phyloP scores from a whole-genome alignment of 2,329 filamentous ascomycete genomes.

The Venturia asperata region DNA sequence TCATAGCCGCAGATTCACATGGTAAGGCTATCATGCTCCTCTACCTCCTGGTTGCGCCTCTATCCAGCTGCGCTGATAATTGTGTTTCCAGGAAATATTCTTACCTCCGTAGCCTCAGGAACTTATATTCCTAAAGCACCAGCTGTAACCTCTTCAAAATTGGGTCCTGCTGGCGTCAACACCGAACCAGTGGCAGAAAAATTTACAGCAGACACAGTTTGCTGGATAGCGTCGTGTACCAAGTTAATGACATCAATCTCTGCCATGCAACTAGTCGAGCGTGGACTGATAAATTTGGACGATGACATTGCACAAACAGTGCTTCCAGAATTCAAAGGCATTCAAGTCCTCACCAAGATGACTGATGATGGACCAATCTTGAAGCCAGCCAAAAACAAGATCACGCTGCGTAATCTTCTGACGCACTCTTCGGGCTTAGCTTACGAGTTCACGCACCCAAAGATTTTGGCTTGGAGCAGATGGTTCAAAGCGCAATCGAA shows the following conservation, averaged over 20 bases:
- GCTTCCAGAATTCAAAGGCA: constrained; percentile 17
- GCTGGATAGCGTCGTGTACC: constrained; percentile 19
- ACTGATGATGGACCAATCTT: constrained; percentile 13
- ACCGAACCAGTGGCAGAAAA: background rate
- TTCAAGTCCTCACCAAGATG: constrained; percentile 16
- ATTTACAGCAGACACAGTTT: constrained; percentile 15
- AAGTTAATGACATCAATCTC: constrained; percentile 16
- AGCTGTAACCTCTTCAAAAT: background rate
- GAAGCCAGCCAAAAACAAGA: constrained; percentile 17
- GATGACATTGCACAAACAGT: constrained; percentile 6
- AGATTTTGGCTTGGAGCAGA: constrained; percentile 37
- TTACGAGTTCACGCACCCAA: constrained; percentile 39
- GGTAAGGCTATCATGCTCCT: background rate
- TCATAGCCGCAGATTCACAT: constrained; percentile 12
- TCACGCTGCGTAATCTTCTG: constrained; percentile 31
- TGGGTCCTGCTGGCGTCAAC: background rate
- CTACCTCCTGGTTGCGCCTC: background rate
- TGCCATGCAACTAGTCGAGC: constrained; percentile 20
- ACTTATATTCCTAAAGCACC: constrained; percentile 10
- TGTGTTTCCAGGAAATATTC: background rate
- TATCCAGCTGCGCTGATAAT: background rate
- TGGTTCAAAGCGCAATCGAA: constrained; percentile 22
- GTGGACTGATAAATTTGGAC: constrained; percentile 15
- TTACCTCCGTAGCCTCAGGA: constrained; percentile 6
- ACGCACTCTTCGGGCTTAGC: constrained; percentile 45